Percentiles rank a stretch among this genome's conserved stretches.
Conservation (phyloP, 164 flowering plant genomes). For the Magnolia changhungtana region DNA sequence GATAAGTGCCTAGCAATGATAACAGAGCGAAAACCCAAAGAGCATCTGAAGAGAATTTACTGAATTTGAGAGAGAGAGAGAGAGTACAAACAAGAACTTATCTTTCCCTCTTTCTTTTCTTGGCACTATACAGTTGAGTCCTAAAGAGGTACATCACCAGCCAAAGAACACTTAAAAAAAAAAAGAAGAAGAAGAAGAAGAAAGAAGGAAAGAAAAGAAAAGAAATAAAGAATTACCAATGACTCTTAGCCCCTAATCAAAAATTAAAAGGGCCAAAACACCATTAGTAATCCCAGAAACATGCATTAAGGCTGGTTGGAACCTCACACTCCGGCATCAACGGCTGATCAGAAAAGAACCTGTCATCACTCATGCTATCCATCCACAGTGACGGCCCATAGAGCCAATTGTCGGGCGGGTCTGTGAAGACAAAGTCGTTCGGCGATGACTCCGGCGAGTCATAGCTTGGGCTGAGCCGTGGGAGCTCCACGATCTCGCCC, state of each 20-base stretch:
- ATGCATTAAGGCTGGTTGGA: slow-evolving; percentile 23
- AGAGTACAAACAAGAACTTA: neutral
- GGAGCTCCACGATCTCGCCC: slow-evolving; percentile 65
- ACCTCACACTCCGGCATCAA: slow-evolving; percentile 19
- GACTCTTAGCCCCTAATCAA: slow-evolving; percentile 3
- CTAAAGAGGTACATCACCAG: neutral
- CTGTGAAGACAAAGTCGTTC: slow-evolving; percentile 31
- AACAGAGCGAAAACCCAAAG: no score
- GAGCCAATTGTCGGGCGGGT: slow-evolving; percentile 32
- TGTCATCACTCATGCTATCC: slow-evolving; percentile 21
- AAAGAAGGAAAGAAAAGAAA: neutral
- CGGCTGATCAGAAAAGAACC: slow-evolving; percentile 16
- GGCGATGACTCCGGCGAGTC: slow-evolving; percentile 26
- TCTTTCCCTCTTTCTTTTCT: neutral
- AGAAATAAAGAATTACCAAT: neutral
- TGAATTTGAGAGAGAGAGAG: neutral
- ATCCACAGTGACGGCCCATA: slow-evolving; percentile 34
- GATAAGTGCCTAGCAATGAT: neutral
- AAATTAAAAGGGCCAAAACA: neutral
- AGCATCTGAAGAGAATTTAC: no score
- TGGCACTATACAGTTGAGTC: slow-evolving; percentile 2
- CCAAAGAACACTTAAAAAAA: neutral
- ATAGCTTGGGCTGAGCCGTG: slow-evolving; percentile 33
- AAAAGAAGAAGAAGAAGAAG: neutral
- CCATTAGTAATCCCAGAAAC: slow-evolving; percentile 33